Base-by-base conservation (phyloP, 179 eudicot species). In the Silene noctiflora region DNA sequence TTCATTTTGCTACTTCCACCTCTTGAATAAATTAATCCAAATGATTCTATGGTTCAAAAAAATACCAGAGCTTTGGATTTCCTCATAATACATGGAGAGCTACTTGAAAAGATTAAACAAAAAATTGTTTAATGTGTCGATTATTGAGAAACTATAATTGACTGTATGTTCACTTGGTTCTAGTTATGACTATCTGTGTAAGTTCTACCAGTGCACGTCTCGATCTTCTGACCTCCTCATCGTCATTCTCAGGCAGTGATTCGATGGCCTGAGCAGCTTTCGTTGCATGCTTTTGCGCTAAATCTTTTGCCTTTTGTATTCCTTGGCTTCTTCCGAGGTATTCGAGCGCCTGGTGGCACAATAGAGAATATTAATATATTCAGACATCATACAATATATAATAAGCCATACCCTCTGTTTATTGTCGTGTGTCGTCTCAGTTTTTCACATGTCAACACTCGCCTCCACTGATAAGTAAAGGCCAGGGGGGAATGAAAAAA, bases 201-300 rank as follows among this genome's bases (percentile, higher is more conserved):
- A 95, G 86, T 76, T 89, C 98, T 70, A 93, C 67, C 13, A 95
- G 95, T 39, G 99, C 99, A 16, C 98, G 91, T 75, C 97, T 91
- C 74, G 97, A 88, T 75, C 80, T 88, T 79, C 35, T 84, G 66
- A 93, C 97, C 79, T 91, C 89, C 78, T 87, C 95, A 48, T 91
- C 91, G 44, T 88, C 84, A 19, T 74, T 95, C 75, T 84, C 86
- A 1, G 98, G 98, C 24, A 95, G 82, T 55, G 98, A 87, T 72
- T 85, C 86, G 35, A 95, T 91, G 71, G 99, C 97, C 73, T 84
- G 83, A 6, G 93, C 86, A 1, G 99, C 99, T 72, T 88, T 87
- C 75, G 55, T 86, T 76, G 98, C 93, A 29, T 95, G 98, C 86
- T 88, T 88, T 42, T 80, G 77, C 12, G 99, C 99, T 42, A 95